Base-by-base conservation (phyloP, 805 yeast genomes). In the Saccharomycopsis vini region DNA sequence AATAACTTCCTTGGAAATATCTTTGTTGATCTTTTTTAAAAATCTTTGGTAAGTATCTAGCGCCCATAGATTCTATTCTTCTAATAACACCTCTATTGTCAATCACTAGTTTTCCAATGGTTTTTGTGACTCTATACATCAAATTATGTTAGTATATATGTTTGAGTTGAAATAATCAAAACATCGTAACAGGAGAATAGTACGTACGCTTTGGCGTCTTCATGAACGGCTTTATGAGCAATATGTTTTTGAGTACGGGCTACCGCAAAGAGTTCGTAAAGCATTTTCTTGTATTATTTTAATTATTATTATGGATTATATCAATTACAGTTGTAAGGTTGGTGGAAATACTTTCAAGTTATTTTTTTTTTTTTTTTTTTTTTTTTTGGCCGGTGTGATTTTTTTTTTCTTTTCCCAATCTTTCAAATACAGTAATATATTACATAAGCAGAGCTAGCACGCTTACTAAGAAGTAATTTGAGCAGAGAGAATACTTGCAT, bases 51-150 rank as follows among this genome's bases (percentile, higher is more conserved):
- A 92, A 70, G 22, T 79, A 78, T 50, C 75, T 75, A 34, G 79
- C 73, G 1, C 96, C 97, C 60, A 89, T 64, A 50, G 88, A 82
- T 41, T 81, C 74, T 37, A 90, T 75, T 49, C 77, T 79, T 59
- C 97, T 75, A 31, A 90, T 79, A n/a, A 90, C 90, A 40, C 98
- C 98, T 71, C 95, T 86, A 63, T 90, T 89, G 49, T 78, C 76
- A 46, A 92, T 73, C 23, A 90, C 75, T 58, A 87, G 68, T 58
- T 77, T 81, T 7, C 97, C 97, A 23, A 89, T 71, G 1, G 94
- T 86, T 5, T 72, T 65, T 19, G 73, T 71, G 28, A 73, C 64
- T 46, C 60, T 55, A 32, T n/a, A 9, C 10, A 13, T 7, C 10
- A 9, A 32, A 2, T 3, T 10, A 32, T 16, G 18, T 10, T 32